Evolutionary conservation across 2,329 filamentous ascomycete species (phyloP), one percentile per base, ranked within the genome.

Genomic region (Emydomyces testavorans): DNA sequence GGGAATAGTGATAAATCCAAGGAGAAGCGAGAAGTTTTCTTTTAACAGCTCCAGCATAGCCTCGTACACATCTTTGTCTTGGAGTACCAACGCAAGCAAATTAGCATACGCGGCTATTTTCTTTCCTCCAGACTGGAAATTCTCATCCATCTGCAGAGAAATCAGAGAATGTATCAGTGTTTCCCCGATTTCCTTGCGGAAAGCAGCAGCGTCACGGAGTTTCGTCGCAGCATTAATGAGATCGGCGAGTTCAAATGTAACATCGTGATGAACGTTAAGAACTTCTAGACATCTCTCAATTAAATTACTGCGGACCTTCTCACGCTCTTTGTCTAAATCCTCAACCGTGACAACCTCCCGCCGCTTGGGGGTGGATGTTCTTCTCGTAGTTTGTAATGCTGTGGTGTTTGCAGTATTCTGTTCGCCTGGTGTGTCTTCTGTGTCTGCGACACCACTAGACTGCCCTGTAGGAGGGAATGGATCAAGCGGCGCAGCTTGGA

Each of bases 71-170:
- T 76, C 68, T 28, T 75, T 79, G 50, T 94, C 83, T 59, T 94
- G 87, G 15, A 96, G 75, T 46, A 96, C 79, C 31, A 98, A 71
- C 2, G 88, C 92, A 8, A 98, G 72, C 11, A 98, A 74, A 65
- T 98, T 90, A 15, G 92, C 88, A 66, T 93, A 94, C 1, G 92
- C 86, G 16, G 88, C 84, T 55, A 98, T 79, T 62, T 87, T 90
- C 58, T 78, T 77, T 35, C 77, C 75, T 21, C 72, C 69, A 15
- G 68, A 66, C 46, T 72, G 67, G 55, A 76, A 71, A 51, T 79
- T 73, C 24, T 76, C 75, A 38, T 76, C 75, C 53, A 71, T 72
- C 57, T 79, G 74, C 43, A 81, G 64, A 7, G 79, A 82, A 40
- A 93, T 82, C 10, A 99, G 70, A 0, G 88, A 93, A 58, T 85